Conservation (phyloP, 2,329 filamentous ascomycete species). For the Hymenoscyphus linearis region DNA sequence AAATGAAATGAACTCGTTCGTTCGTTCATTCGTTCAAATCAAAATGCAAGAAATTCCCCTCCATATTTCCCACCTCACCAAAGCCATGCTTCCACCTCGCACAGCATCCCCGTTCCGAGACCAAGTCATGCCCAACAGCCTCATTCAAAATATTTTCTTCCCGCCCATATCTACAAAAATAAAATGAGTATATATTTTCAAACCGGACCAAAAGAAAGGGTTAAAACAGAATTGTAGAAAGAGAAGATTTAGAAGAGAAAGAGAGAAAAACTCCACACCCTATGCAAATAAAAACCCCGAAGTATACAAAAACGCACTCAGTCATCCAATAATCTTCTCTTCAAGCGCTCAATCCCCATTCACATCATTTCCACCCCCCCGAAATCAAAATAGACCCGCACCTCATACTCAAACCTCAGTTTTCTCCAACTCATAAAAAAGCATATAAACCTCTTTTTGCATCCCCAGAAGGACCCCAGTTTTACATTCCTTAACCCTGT, state of each 20-base stretch:
- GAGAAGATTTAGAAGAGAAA: not conserved
- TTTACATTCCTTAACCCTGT: conserved; percentile 92
- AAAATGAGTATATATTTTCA: not conserved
- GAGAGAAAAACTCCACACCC: not conserved
- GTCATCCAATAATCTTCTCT: not conserved
- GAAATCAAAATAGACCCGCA: not conserved
- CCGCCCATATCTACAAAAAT: not conserved
- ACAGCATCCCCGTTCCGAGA: no score
- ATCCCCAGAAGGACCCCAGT: conserved; percentile 86
- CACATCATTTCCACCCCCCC: not conserved
- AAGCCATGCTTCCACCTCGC: not conserved
- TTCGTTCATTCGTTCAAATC: not conserved
- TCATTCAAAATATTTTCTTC: no score
- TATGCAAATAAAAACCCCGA: not conserved
- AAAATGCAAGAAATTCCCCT: not conserved
- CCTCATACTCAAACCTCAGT: conserved; percentile 8
- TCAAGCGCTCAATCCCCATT: not conserved
- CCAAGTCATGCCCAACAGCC: not conserved
- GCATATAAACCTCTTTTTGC: conserved; percentile 91
- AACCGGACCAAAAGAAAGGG: not conserved
- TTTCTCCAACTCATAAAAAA: conserved; percentile 82
- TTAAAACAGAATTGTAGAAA: no score
- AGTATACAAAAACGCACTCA: not conserved
- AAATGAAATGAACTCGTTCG: no score
- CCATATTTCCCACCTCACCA: no score